These are phyloP conservation scores for Antarctomyces pellizariae DNA, from an alignment of 495 filamentous ascomycete genomes.

Conservation along the genomic window DNA sequence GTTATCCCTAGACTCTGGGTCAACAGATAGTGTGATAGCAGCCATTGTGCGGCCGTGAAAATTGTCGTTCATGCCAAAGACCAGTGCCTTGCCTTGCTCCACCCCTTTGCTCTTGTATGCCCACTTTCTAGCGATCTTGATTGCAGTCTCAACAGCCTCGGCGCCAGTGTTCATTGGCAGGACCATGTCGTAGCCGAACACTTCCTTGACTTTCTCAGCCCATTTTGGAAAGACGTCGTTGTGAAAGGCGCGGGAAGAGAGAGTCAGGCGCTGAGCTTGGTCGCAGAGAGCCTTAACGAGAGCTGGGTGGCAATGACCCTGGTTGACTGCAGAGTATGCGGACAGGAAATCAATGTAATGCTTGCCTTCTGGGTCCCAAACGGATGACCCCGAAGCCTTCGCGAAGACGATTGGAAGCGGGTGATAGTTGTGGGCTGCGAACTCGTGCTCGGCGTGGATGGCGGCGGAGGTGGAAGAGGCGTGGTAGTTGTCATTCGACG, in stretches of 20 bases:
- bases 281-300: slow-evolving; percentile 73
- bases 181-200: slow-evolving; percentile 95
- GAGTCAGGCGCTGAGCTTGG: slow-evolving; percentile 72
- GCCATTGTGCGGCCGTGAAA: slow-evolving; percentile 95
- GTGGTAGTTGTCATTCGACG: slow-evolving; percentile 39
- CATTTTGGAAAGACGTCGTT: slow-evolving; percentile 98
- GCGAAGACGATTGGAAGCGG: slow-evolving; percentile 85
- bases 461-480: slow-evolving; percentile 55
- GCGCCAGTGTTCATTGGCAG: slow-evolving; percentile 98
- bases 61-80: slow-evolving; percentile 73
- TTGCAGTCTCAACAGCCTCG: slow-evolving; percentile 92
- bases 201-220: slow-evolving; percentile 67
- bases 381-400: slow-evolving; percentile 55
- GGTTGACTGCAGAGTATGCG: slow-evolving; percentile 94
- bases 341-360: slow-evolving; percentile 96
- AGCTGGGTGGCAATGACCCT: slow-evolving; percentile 95
- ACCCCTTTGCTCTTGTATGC: slow-evolving; percentile 94
- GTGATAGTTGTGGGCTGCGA: slow-evolving; percentile 96
- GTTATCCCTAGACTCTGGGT: slow-evolving; percentile 87
- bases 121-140: slow-evolving; percentile 98
- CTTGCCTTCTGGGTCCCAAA: slow-evolving; percentile 95
- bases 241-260: slow-evolving; percentile 92
- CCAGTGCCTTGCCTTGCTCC: slow-evolving; percentile 55
- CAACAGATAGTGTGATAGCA: slow-evolving; percentile 81
- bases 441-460: slow-evolving; percentile 57